Conservation (phyloP, 2,329 filamentous ascomycete species). For the Aspergillus quadricinctus region DNA sequence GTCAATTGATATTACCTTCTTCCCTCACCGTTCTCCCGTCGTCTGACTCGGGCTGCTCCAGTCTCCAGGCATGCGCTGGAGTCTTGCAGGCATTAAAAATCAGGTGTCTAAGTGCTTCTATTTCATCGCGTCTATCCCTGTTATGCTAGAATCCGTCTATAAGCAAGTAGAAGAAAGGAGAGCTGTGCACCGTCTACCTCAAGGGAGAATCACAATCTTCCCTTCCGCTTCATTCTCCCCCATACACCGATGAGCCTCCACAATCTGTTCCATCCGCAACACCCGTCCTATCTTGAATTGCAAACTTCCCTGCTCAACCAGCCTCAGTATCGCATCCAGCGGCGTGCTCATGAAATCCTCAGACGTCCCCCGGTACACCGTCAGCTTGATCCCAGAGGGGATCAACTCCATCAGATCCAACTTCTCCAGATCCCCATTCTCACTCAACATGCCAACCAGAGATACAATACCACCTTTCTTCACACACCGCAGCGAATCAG, state of each 20-base stretch:
- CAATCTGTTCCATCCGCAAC: slow-evolving; percentile 44
- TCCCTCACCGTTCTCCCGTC: too few species aligned
- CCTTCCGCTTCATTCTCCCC: slow-evolving; percentile 43
- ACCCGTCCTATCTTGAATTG: slow-evolving; percentile 40
- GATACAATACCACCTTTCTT: slow-evolving; percentile 41
- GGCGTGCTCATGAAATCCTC: slow-evolving; percentile 42
- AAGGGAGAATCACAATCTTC: slow-evolving; percentile 41
- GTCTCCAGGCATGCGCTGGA: too few species aligned
- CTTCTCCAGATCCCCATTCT: slow-evolving; percentile 37
- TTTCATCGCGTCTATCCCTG: too few species aligned
- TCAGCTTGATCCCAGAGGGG: slow-evolving; percentile 38
- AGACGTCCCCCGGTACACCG: slow-evolving; percentile 37
- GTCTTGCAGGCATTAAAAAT: too few species aligned
- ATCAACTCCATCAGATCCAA: slow-evolving; percentile 44
- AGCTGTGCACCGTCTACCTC: not conserved
- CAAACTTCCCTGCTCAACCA: slow-evolving; percentile 37
- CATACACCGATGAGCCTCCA: slow-evolving; percentile 44
- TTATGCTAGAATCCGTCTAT: not conserved
- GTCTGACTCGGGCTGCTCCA: too few species aligned
- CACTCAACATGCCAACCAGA: slow-evolving; percentile 45
- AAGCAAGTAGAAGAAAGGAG: not conserved
- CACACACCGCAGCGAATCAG: slow-evolving; percentile 42
- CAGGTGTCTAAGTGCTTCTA: not conserved
- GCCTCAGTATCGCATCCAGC: slow-evolving; percentile 35
- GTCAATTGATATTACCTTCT: too few species aligned